A percentile compares a stretch with the other conserved stretches of the same genome.
Evolutionary conservation across 805 yeast species (phyloP).

Genomic region (Komagataella phaffii): DNA sequence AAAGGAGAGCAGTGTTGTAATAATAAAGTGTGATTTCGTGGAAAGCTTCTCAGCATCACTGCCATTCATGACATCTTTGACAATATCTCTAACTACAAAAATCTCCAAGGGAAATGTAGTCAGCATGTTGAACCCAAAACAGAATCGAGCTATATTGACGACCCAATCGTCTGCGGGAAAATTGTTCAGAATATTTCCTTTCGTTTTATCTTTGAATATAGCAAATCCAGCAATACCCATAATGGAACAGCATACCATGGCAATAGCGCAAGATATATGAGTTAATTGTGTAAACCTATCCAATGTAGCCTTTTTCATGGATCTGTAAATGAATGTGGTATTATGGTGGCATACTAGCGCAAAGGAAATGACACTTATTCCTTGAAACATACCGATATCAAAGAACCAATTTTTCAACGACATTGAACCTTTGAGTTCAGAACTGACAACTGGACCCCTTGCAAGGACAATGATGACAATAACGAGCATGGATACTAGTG

Average conservation of each 20-base stretch:
- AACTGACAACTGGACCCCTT: constrained; percentile 53
- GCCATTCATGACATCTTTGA: constrained; percentile 41
- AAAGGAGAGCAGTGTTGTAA: constrained; percentile 55
- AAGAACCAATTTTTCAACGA: constrained; percentile 33
- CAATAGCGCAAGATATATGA: constrained; percentile 71
- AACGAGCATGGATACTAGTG: constrained; percentile 70
- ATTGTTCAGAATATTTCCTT: constrained; percentile 82
- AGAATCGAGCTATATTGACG: constrained; percentile 78
- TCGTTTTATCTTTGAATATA: constrained; percentile 63
- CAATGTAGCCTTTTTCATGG: constrained; percentile 64
- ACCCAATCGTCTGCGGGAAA: constrained; percentile 63
- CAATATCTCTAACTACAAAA: constrained; percentile 80
- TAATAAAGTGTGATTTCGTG: constrained; percentile 36
- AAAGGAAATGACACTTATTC: constrained; percentile 86
- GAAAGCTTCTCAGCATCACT: constrained; percentile 24
- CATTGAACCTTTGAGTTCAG: constrained; percentile 33
- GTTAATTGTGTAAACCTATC: constrained; percentile 66
- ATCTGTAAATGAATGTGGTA: constrained; percentile 79
- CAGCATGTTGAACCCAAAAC: constrained; percentile 86
- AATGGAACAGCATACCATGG: constrained; percentile 63
- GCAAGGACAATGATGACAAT: constrained; percentile 63
- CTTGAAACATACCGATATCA: constrained; percentile 65
- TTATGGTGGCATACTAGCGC: constrained; percentile 95
- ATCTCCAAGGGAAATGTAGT: constrained; percentile 87
- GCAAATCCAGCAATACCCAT: constrained; percentile 74